Conservation (phyloP, 352 stramenopile species). For the Phytophthora agathidicida region DNA sequence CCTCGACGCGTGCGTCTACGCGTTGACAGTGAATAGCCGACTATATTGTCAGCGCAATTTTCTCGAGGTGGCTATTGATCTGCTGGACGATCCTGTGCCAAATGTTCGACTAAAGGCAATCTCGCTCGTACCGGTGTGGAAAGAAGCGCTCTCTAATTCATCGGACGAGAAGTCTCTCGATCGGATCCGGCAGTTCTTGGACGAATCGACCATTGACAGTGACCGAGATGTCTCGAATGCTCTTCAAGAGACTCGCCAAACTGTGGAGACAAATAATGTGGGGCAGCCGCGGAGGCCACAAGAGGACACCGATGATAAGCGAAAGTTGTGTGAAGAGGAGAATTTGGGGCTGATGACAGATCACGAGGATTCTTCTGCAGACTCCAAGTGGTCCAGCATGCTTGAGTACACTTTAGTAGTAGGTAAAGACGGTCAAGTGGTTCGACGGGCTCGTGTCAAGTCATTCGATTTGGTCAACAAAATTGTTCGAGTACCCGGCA, state of each 20-base stretch:
- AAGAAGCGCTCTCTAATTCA: conserved; percentile 53
- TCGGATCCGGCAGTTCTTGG: conserved; percentile 71
- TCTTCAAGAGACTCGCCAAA: conserved; percentile 49
- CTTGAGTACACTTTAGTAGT: conserved; percentile 87
- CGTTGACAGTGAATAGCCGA: conserved; percentile 67
- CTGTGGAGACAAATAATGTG: conserved; percentile 49
- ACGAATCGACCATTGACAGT: conserved; percentile 60
- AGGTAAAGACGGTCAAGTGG: conserved; percentile 84
- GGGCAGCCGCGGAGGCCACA: conserved; percentile 44
- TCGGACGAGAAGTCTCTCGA: conserved; percentile 77
- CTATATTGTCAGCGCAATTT: conserved; percentile 82
- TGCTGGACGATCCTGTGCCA: conserved; percentile 74
- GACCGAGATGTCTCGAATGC: conserved; percentile 72
- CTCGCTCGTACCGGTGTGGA: conserved; percentile 69
- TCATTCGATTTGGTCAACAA: conserved; percentile 84
- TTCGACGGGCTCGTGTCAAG: conserved; percentile 81
- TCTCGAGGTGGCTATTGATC: conserved; percentile 73
- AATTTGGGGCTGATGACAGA: conserved; percentile 62
- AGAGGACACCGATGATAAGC: conserved; percentile 70
- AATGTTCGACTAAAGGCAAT: conserved; percentile 82
- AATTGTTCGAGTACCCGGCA: conserved; percentile 54
- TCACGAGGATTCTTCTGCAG: conserved; percentile 78
- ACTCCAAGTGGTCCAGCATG: conserved; percentile 89
- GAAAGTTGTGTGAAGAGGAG: conserved; percentile 66
- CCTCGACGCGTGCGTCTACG: conserved; percentile 69